A percentile compares a stretch with the other conserved stretches of the same genome.
phyloP scores from a whole-genome alignment of 1,284 basidiomycete species.

The Moniliella sp. region DNA sequence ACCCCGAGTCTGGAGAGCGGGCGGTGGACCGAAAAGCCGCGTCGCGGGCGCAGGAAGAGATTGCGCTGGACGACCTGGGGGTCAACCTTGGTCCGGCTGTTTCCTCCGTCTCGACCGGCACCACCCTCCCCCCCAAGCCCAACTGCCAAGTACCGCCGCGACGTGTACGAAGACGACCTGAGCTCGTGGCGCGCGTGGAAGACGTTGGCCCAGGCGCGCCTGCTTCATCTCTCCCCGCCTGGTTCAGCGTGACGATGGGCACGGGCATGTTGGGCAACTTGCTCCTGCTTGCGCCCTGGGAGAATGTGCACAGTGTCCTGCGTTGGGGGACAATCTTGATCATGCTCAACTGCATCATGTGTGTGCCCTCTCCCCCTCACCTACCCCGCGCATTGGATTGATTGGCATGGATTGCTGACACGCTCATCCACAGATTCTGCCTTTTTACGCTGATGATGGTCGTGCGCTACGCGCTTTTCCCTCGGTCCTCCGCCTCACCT shows the following conservation, averaged over 20 bases:
- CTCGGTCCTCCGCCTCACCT: slow-evolving; percentile 14
- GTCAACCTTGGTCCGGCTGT: too few relatives aligned
- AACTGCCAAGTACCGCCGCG: not conserved
- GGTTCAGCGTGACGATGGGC: slow-evolving; percentile 1
- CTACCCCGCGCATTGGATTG: not conserved
- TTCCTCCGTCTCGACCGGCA: too few relatives aligned
- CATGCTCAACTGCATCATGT: slow-evolving; percentile 6
- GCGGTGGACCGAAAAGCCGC: too few relatives aligned
- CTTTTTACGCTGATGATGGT: slow-evolving; percentile 11
- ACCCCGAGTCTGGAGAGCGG: not conserved
- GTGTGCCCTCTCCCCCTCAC: slow-evolving; percentile 1
- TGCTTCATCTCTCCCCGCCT: too few relatives aligned
- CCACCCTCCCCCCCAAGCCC: too few relatives aligned
- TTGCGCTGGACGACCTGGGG: too few relatives aligned
- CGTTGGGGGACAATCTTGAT: slow-evolving; percentile 8
- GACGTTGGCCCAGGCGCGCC: too few relatives aligned
- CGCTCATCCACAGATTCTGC: slow-evolving; percentile 4
- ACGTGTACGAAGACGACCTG: not conserved
- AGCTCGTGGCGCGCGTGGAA: too few relatives aligned
- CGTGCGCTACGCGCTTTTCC: slow-evolving; percentile 14
- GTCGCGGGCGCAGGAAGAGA: too few relatives aligned
- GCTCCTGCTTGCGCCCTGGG: slow-evolving; percentile 9
- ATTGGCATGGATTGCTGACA: not conserved
- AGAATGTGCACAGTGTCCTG: slow-evolving; percentile 5
- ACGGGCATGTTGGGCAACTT: slow-evolving; percentile 1